phyloP scores from a whole-genome alignment of 371 early-diverging fungal species.

The Apophysomyces ossiformis region DNA sequence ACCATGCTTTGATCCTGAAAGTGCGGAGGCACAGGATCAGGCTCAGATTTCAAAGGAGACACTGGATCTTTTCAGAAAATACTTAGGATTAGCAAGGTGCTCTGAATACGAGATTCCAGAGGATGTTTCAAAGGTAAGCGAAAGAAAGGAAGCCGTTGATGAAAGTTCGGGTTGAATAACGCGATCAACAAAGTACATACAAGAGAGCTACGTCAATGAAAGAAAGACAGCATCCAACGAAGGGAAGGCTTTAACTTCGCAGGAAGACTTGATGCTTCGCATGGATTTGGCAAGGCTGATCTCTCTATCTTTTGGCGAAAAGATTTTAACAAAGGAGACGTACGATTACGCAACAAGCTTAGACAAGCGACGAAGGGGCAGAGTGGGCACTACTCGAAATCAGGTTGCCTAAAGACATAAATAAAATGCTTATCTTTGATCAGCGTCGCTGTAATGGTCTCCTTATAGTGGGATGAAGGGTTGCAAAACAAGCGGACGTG shows the following conservation, averaged over 20 bases:
- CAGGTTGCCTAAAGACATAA: background rate
- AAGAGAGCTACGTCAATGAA: conserved; percentile 56
- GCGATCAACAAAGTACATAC: conserved; percentile 51
- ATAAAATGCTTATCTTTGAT: too few species aligned
- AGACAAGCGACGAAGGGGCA: conserved; percentile 28
- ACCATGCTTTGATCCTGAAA: conserved; percentile 22
- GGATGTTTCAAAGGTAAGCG: conserved; percentile 55
- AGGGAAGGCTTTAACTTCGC: conserved; percentile 31
- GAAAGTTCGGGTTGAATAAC: background rate
- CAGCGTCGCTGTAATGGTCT: too few species aligned
- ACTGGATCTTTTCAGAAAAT: conserved; percentile 51
- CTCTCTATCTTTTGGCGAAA: conserved; percentile 48
- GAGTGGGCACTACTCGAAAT: conserved; percentile 9
- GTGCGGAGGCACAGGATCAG: conserved; percentile 11
- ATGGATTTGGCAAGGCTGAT: conserved; percentile 44
- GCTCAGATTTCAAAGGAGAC: conserved; percentile 32
- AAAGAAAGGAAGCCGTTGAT: background rate
- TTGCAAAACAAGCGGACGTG: too few species aligned
- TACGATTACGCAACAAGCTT: conserved; percentile 42
- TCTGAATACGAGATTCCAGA: conserved; percentile 56
- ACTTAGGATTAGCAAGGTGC: conserved; percentile 49
- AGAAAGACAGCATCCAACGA: conserved; percentile 53
- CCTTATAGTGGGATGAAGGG: too few species aligned
- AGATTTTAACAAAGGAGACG: conserved; percentile 31
- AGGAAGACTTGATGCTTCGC: conserved; percentile 54